Evolutionary conservation across 192 early-diverging fungal species (phyloP).

Genomic region (Helicostylum pulchrum): DNA sequence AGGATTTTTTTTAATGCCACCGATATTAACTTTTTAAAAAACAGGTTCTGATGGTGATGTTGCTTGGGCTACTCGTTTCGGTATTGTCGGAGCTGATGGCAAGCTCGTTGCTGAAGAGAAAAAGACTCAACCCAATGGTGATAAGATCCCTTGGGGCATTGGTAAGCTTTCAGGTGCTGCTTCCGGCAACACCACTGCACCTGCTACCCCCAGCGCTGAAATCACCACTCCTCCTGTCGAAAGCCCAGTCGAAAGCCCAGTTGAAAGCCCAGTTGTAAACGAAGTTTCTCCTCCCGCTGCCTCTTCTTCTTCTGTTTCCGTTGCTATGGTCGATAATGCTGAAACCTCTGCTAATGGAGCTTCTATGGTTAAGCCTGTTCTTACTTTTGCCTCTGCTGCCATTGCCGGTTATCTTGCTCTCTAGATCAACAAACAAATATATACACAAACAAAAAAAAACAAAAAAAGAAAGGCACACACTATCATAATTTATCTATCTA

Average conservation of each 20-base stretch:
- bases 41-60: constrained; percentile 7
- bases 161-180: constrained; percentile 1
- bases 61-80: constrained; percentile 41
- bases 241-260: too few species aligned
- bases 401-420: constrained; percentile 14
- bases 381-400: constrained; percentile 6
- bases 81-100: constrained; percentile 30
- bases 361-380: constrained; percentile 10
- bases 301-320: neutral
- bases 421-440: neutral
- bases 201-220: neutral
- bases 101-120: constrained; percentile 3
- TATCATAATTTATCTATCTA: too few species aligned
- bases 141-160: constrained; percentile 3
- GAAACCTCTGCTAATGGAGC: neutral
- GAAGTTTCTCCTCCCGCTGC: neutral
- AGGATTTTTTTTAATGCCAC: neutral
- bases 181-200: neutral
- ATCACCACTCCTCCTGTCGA: too few species aligned
- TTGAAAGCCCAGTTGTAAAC: too few species aligned
- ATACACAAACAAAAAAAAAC: neutral
- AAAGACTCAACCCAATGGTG: constrained; percentile 24
- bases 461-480: too few species aligned
- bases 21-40: neutral
- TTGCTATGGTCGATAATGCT: neutral